Evolutionary conservation across 768 basidiomycete species (phyloP).

Genomic region (Tulasnella sp.): DNA sequence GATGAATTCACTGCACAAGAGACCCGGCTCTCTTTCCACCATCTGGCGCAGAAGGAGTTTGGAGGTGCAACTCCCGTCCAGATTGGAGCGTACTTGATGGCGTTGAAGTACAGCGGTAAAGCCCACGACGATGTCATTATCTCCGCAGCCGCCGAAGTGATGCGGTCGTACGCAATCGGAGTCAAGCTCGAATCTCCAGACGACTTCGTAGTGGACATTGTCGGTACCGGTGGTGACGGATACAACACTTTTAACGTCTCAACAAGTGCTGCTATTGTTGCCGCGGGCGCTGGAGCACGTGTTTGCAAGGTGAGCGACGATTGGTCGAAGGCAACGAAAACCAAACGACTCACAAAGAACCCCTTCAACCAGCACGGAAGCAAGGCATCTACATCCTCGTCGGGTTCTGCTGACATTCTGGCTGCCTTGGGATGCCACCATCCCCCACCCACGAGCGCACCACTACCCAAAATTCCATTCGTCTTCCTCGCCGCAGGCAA

Average conservation of each 20-base stretch:
- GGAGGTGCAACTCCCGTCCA: slow-evolving; percentile 51
- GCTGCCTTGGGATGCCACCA: slow-evolving; percentile 64
- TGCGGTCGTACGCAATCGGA: slow-evolving; percentile 55
- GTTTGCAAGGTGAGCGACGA: slow-evolving; percentile 66
- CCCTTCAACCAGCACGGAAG: slow-evolving; percentile 60
- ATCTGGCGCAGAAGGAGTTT: slow-evolving; percentile 46
- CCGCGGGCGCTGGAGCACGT: slow-evolving; percentile 85
- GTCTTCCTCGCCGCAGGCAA: slow-evolving; percentile 89
- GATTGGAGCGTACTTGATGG: slow-evolving; percentile 82
- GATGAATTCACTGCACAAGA: slow-evolving; percentile 40
- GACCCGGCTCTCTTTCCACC: slow-evolving; percentile 57
- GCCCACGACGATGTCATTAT: slow-evolving; percentile 69
- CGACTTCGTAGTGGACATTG: slow-evolving; percentile 52
- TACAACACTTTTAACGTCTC: slow-evolving; percentile 96
- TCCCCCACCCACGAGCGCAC: slow-evolving; percentile 34
- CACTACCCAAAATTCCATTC: slow-evolving; percentile 53
- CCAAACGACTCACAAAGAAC: background rate
- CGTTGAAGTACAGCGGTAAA: slow-evolving; percentile 65
- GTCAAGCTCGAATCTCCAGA: slow-evolving; percentile 39
- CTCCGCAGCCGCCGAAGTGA: slow-evolving; percentile 63
- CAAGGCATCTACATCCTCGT: slow-evolving; percentile 83
- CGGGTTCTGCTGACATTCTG: slow-evolving; percentile 88
- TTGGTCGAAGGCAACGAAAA: background rate
- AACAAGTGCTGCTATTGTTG: slow-evolving; percentile 86
- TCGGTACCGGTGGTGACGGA: slow-evolving; percentile 92